Conservation (phyloP, 2,329 filamentous ascomycete species). For the Elsinoe arachidis region DNA sequence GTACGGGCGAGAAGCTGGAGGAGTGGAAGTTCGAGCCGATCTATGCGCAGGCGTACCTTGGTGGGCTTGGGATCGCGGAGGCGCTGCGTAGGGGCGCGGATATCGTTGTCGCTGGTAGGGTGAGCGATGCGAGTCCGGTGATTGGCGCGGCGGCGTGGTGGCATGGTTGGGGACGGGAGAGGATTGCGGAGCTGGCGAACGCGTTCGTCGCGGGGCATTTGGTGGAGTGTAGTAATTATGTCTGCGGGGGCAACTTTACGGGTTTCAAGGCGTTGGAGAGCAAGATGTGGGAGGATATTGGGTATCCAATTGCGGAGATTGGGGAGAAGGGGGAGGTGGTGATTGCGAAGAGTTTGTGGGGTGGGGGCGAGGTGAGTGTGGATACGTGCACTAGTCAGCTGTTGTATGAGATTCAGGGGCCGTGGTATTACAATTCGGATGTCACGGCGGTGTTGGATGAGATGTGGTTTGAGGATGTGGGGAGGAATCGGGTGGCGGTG, state of each 20-base stretch:
- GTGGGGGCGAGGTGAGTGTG: slow-evolving; percentile 32
- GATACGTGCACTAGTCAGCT: slow-evolving; percentile 47
- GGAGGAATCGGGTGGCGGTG: slow-evolving; percentile 33
- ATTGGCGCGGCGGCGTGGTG: slow-evolving; percentile 39
- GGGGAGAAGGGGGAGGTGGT: slow-evolving; percentile 28
- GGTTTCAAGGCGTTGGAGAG: slow-evolving; percentile 35
- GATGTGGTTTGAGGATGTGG: slow-evolving; percentile 45
- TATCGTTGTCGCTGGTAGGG: slow-evolving; percentile 38
- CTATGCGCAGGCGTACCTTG: slow-evolving; percentile 34
- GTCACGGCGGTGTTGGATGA: slow-evolving; percentile 45
- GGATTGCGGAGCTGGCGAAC: slow-evolving; percentile 34
- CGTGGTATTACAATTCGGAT: slow-evolving; percentile 50
- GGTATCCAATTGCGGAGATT: slow-evolving; percentile 31
- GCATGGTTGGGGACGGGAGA: slow-evolving; percentile 34
- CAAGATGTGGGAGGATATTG: slow-evolving; percentile 27
- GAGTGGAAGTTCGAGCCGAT: slow-evolving; percentile 18
- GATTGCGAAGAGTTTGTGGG: slow-evolving; percentile 30
- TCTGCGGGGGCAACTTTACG: slow-evolving; percentile 36
- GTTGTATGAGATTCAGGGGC: slow-evolving; percentile 48
- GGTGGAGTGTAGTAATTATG: slow-evolving; percentile 37
- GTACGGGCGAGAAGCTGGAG: slow-evolving; percentile 8
- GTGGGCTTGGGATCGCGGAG: slow-evolving; percentile 35
- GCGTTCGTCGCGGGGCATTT: slow-evolving; percentile 37
- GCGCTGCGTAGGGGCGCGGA: slow-evolving; percentile 35
- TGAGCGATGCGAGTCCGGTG: slow-evolving; percentile 37